Conservation (phyloP, 73 alveolate genomes). For the Uronychia binucleata region DNA sequence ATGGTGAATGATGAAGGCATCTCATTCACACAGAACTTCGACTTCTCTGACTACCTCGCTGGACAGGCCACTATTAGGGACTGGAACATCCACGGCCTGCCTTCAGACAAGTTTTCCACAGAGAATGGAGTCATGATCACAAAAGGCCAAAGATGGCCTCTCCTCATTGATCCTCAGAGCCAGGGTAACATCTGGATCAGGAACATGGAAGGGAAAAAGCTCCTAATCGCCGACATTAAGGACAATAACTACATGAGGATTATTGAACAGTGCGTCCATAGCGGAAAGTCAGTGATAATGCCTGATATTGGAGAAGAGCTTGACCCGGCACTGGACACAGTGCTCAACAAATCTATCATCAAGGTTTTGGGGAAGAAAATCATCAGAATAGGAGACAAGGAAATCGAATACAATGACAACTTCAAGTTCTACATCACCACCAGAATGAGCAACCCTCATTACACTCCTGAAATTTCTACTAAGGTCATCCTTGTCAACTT, state of each 20-base stretch:
- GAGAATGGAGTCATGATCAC: constrained; percentile 99
- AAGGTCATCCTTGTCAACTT: constrained; percentile 93
- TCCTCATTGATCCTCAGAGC: constrained; percentile 99
- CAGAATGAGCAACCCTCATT: constrained; percentile 99
- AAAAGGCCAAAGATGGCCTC: constrained; percentile 97
- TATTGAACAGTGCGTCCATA: constrained; percentile 70
- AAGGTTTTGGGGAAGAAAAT: constrained; percentile 60
- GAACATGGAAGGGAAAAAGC: constrained; percentile 72
- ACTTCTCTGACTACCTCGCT: constrained; percentile 91
- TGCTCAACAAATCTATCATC: constrained; percentile 84
- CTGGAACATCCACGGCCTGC: constrained; percentile 96
- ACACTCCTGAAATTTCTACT: constrained; percentile 99
- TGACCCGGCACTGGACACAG: constrained; percentile 98
- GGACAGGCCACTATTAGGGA: constrained; percentile 90
- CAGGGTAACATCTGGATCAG: constrained; percentile 87
- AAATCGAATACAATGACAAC: constrained; percentile 89
- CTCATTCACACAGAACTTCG: constrained; percentile 81
- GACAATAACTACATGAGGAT: constrained; percentile 39
- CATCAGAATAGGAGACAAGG: constrained; percentile 92
- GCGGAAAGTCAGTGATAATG: constrained; percentile 79
- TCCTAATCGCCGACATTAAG: constrained; percentile 58
- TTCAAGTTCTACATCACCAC: constrained; percentile 98
- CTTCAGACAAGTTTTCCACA: constrained; percentile 98
- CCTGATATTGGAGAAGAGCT: constrained; percentile 95
- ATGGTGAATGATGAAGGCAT: constrained; percentile 64